These are phyloP conservation scores for Trametes cubensis DNA, from an alignment of 768 basidiomycete species.

Conservation along the genomic window DNA sequence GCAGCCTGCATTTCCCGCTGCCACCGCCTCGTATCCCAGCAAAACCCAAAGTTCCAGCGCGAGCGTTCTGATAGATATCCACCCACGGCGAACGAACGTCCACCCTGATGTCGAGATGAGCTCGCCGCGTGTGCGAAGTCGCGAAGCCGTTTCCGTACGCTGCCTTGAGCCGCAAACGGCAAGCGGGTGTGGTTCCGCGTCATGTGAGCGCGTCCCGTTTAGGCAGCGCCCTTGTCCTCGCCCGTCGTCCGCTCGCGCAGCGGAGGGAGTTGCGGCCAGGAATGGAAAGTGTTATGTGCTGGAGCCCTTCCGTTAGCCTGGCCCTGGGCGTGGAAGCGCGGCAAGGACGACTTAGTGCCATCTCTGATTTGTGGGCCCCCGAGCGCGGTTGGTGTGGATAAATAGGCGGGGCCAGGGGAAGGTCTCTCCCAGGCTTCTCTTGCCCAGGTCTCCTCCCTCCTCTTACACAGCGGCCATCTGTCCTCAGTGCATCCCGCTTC, in stretches of 20 bases:
- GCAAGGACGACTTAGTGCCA: background rate
- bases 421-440: slow-evolving; percentile 15
- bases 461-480: background rate
- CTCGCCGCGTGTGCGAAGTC: background rate
- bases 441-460: slow-evolving; percentile 1
- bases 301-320: background rate
- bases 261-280: background rate
- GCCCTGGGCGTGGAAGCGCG: background rate
- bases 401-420: slow-evolving; percentile 12
- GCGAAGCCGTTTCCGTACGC: slow-evolving; percentile 17
- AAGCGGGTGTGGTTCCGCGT: slow-evolving; percentile 7
- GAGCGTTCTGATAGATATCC: slow-evolving; percentile 10
- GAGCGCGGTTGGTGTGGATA: slow-evolving; percentile 4
- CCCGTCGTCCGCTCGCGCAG: background rate
- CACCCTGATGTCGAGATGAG: background rate
- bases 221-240: slow-evolving; percentile 18
- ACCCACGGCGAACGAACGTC: too few relatives aligned
- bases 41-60: background rate
- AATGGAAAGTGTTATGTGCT: slow-evolving; percentile 22
- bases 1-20: background rate
- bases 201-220: slow-evolving; percentile 19
- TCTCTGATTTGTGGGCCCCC: background rate
- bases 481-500: background rate
- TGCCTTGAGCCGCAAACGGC: slow-evolving; percentile 21
- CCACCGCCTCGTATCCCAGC: background rate